Conservation (phyloP, 371 early-diverging fungal genomes). For the Funneliformis caledonium region DNA sequence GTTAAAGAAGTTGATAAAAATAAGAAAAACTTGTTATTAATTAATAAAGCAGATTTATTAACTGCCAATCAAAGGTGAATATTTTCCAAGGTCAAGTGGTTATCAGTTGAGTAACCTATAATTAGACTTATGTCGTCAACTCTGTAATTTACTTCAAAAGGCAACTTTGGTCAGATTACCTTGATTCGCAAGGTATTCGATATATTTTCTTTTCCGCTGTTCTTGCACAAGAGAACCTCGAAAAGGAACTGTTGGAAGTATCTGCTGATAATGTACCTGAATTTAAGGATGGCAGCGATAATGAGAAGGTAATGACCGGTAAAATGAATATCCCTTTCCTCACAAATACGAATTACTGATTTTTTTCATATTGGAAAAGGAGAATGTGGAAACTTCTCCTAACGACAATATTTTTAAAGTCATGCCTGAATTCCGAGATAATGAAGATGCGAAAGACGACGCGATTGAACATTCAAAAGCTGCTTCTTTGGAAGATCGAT, state of each 20-base stretch:
- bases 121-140: not conserved
- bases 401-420: not conserved
- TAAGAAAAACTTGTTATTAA: conserved; percentile 85
- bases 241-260: conserved; percentile 57
- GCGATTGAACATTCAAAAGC: not conserved
- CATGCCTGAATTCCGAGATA: no score
- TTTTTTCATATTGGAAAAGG: not conserved
- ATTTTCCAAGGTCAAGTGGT: not conserved
- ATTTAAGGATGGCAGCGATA: not conserved
- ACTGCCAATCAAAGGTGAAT: conserved; percentile 70
- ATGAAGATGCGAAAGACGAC: not conserved
- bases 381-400: not conserved
- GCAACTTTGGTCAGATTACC: conserved; percentile 88
- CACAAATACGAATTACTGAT: not conserved
- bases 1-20: conserved; percentile 86
- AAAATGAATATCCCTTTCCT: not conserved
- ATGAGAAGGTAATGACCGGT: not conserved
- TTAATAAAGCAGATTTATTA: conserved; percentile 99
- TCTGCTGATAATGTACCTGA: conserved; percentile 41
- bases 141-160: conserved; percentile 41
- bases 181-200: conserved; percentile 76
- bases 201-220: conserved; percentile 94
- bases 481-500: not conserved
- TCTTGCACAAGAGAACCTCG: conserved; percentile 59
- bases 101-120: not conserved